These are phyloP conservation scores for Raphanus hybrid DNA, from an alignment of 441 rosid genomes.

Conservation along the genomic window DNA sequence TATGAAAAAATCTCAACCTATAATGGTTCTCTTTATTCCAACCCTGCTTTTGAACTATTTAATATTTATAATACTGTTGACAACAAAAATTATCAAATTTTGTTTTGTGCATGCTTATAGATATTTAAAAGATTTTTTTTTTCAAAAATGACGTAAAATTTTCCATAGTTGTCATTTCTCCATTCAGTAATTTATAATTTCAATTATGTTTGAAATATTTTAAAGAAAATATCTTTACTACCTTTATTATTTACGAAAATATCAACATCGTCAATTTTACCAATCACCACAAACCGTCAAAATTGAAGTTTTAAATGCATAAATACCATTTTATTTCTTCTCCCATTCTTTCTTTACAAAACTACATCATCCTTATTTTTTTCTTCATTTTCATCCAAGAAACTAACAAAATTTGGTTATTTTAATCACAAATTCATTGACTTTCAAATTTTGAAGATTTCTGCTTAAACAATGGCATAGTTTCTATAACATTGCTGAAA, in stretches of 20 bases:
- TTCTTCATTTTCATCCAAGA: neutral
- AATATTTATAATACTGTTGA: neutral
- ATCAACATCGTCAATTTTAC: neutral
- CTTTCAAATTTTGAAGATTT: neutral
- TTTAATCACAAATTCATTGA: neutral
- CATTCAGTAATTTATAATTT: neutral
- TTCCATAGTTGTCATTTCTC: neutral
- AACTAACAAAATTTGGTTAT: neutral
- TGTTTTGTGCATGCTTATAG: no score
- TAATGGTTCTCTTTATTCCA: neutral
- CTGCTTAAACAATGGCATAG: neutral
- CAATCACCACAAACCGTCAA: neutral
- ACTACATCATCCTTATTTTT: no score
- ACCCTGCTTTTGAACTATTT: neutral
- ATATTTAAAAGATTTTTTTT: neutral
- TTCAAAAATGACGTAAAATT: neutral
- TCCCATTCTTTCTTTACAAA: neutral
- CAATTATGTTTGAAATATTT: neutral
- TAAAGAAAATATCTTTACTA: neutral
- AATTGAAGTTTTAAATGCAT: neutral
- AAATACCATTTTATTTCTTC: neutral
- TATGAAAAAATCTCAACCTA: neutral
- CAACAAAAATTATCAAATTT: no score
- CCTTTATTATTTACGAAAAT: neutral
- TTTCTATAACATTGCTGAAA: neutral